These are phyloP conservation scores for Vigna reflexopilosa DNA, from an alignment of 306 rosid genomes.

Conservation along the genomic window DNA sequence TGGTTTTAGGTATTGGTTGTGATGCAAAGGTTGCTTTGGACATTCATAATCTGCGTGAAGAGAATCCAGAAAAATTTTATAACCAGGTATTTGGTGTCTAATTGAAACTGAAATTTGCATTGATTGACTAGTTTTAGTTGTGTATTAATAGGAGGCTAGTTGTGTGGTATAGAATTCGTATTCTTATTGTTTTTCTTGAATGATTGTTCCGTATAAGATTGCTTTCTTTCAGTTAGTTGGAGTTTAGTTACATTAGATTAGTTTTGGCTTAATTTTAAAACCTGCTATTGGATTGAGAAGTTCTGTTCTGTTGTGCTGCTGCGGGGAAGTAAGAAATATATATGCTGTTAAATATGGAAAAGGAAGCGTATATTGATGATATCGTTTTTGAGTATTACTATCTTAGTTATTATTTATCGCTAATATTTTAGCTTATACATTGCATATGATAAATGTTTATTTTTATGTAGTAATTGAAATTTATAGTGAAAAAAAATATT, in stretches of 20 bases:
- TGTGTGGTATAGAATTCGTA: not conserved
- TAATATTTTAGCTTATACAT: not conserved
- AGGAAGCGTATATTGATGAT: constrained; percentile 2
- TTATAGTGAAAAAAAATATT: not conserved
- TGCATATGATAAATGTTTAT: not conserved
- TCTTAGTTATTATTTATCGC: not conserved
- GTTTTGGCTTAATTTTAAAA: constrained; percentile 15
- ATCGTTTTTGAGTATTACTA: not conserved
- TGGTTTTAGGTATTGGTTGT: constrained; percentile 86
- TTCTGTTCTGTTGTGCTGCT: not conserved
- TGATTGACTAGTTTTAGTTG: constrained; percentile 24
- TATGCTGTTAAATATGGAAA: constrained; percentile 2
- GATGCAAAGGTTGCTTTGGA: constrained; percentile 99
- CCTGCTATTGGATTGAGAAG: constrained; percentile 5
- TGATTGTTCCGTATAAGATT: constrained; percentile 19
- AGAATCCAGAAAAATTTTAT: constrained; percentile 96
- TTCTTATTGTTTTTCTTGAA: constrained; percentile 17
- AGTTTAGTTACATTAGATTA: constrained; percentile 12
- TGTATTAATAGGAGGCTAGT: constrained; percentile 26
- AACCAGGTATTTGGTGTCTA: constrained; percentile 75
- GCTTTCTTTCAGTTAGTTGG: constrained; percentile 6
- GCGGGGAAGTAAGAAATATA: constrained; percentile 4
- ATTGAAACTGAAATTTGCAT: constrained; percentile 25
- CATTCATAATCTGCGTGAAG: constrained; percentile 97
- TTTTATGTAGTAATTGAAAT: not conserved